Evolutionary conservation across 2,329 filamentous ascomycete genomes (phyloP), one percentile per base, ranked within the genome.

Genomic region (Aspergillus chevalieri): DNA sequence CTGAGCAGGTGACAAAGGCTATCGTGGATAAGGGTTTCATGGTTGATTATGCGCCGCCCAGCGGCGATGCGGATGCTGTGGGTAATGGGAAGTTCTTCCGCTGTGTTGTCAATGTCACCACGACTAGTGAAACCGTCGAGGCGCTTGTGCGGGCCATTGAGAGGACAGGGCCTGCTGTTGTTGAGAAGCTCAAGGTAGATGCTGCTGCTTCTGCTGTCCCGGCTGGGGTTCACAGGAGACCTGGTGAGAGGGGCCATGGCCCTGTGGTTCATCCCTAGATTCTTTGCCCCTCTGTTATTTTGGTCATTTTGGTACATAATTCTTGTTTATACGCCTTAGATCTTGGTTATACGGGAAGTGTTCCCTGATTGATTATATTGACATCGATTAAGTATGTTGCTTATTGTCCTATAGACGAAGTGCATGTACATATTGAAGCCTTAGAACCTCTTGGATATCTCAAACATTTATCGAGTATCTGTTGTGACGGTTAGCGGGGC

Each of bases 31-130:
- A 74, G 54, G 85, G 85, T 0, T 87, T 85, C 58, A 87, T 88
- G 84, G 74, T 86, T 53, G 85, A 85, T 65, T 84, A 77, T 70
- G 81, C 82, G 42, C 80, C 80, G 3, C 71, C 73, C 0, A 69
- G 65, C 38, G 61, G 73, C 48, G 77, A 74, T 56, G 71, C 71
- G 15, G 67, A 72, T 24, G 79, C 78, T 9, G 67, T 68, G n/a
- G 75, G 75, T 28, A 74, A 74, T 52, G 84, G 84, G 0, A 80
- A 77, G 60, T 87, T 87, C 58, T 85, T 88, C 61, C 72, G 85
- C 42, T 84, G 83, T 9, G 85, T 88, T 17, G 80, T 87, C 3
- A 86, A 85, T 70, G 74, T 79, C 2, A 74, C 76, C 48, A 86
- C 83, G 34, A 74, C 70, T 52, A 77, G 60, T 57, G 79, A 77